Evolutionary conservation across 768 basidiomycete genomes (phyloP).

Genomic region (Lactarius pseudohatsudake): DNA sequence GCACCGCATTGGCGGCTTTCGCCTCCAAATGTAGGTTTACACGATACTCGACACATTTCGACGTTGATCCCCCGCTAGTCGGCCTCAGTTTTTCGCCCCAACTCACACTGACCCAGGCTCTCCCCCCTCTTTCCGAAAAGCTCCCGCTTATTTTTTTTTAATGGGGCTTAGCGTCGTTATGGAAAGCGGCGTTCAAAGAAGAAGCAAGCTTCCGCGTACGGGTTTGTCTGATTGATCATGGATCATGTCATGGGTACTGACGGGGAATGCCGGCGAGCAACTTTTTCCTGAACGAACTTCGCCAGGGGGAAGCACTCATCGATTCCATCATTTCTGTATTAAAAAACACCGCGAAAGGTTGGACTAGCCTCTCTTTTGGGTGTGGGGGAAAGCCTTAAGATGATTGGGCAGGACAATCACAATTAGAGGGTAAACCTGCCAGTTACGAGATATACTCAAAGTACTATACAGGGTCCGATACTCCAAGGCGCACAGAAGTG

Average conservation of each 20-base stretch:
- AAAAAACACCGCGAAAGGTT: neutral
- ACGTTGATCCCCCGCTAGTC: conserved; percentile 33
- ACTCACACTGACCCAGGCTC: conserved; percentile 37
- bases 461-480: neutral
- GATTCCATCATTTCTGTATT: neutral
- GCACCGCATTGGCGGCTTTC: neutral
- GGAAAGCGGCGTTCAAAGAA: conserved; percentile 48
- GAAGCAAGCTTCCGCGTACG: conserved; percentile 43
- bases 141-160: conserved; percentile 51
- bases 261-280: conserved; percentile 11
- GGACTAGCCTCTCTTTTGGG: neutral
- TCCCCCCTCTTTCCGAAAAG: conserved; percentile 39
- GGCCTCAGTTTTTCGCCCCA: conserved; percentile 37
- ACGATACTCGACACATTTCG: conserved; percentile 27
- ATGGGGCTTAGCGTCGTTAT: conserved; percentile 53
- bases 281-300: conserved; percentile 2
- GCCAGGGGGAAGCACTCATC: conserved; percentile 15
- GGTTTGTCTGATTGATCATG: conserved; percentile 55
- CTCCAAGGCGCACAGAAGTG: neutral
- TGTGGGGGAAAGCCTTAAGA: neutral
- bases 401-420: neutral
- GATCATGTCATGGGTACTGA: conserved; percentile 47
- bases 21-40: conserved; percentile 6
- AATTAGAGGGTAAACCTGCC: neutral
- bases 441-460: neutral